Base-by-base conservation (phyloP, 148 eudicot genomes). In the Heliamphora exappendiculata region DNA sequence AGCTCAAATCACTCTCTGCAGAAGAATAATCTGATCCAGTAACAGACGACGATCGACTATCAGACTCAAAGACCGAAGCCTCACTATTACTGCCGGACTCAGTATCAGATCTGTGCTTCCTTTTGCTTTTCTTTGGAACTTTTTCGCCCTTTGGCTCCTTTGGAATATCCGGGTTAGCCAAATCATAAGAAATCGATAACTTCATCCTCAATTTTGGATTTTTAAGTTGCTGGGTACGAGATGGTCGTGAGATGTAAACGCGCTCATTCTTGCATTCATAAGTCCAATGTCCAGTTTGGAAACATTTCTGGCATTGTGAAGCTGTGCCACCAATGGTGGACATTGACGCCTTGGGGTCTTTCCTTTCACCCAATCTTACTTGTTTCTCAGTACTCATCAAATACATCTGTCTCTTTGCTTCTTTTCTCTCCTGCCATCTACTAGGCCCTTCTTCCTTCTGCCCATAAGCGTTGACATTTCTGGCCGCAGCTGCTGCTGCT, bases 381-480 rank as follows among this genome's bases (percentile, higher is more conserved):
- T 89, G 92, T 81, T 94, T 90, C 78, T 94, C 98, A 19, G 98
- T 94, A 82, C 98, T 94, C 97, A 90, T 90, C 77, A 92, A 62
- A 79, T 92, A 94, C 98, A 94, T 94, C 82, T 94, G 98, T 64
- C 98, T 79, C 85, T 94, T 94, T 10, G 92, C 92, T 81, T 94
- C 98, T 85, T 92, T 94, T 75, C 97, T 89, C 84, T 94, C 98
- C 81, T 94, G 98, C 98, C 98, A 94, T 85, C 98, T 88, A 73
- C 98, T 94, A 0, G 98, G 98, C 44, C 98, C 98, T 80, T 94
- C 98, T 87, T 94, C 98, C 81, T 94, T 94, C 87, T 94, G 98
- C 72, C 98, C 98, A 79, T 94, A 94, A 22, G 98, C 98, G 70
- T 94, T 94, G n/a, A 94, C 98, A 45, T 94, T 94, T 53, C 98